These are phyloP conservation scores for Inonotus obliquus DNA, from an alignment of 1,284 basidiomycete species.

Conservation along the genomic window DNA sequence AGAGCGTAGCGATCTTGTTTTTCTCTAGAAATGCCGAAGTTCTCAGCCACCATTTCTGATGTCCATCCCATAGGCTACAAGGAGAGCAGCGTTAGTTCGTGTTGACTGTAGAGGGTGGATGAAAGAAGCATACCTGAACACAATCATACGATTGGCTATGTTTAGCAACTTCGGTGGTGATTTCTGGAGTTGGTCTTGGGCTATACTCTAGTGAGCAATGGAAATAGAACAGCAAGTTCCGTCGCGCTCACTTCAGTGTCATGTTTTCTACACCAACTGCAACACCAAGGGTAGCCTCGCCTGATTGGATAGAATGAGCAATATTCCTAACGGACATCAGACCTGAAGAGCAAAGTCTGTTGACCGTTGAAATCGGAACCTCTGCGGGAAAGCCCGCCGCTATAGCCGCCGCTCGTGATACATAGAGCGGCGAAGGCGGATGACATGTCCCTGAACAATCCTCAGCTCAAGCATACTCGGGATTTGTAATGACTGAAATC, in stretches of 20 bases:
- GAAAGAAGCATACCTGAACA: background rate
- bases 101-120: background rate
- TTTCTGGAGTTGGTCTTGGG: slow-evolving; percentile 71
- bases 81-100: background rate
- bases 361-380: slow-evolving; percentile 77
- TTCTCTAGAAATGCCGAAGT: slow-evolving; percentile 68
- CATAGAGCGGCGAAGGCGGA: slow-evolving; percentile 76
- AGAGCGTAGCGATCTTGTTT: slow-evolving; percentile 82
- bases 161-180: slow-evolving; percentile 52
- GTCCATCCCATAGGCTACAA: slow-evolving; percentile 83
- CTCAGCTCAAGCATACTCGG: background rate
- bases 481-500: background rate
- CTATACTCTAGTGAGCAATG: slow-evolving; percentile 33
- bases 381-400: slow-evolving; percentile 77
- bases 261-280: slow-evolving; percentile 84
- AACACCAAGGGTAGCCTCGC: slow-evolving; percentile 68
- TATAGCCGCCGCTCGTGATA: slow-evolving; percentile 74
- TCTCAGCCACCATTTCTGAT: slow-evolving; percentile 71
- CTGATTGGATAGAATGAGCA: slow-evolving; percentile 71
- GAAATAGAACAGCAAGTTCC: slow-evolving; percentile 4
- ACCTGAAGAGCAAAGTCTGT: slow-evolving; percentile 81
- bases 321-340: slow-evolving; percentile 81
- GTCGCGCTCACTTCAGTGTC: slow-evolving; percentile 61
- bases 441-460: slow-evolving; percentile 67
- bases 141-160: slow-evolving; percentile 47